Evolutionary conservation across 352 stramenopile genomes (phyloP).

Genomic region (Pythium rishiriense): DNA sequence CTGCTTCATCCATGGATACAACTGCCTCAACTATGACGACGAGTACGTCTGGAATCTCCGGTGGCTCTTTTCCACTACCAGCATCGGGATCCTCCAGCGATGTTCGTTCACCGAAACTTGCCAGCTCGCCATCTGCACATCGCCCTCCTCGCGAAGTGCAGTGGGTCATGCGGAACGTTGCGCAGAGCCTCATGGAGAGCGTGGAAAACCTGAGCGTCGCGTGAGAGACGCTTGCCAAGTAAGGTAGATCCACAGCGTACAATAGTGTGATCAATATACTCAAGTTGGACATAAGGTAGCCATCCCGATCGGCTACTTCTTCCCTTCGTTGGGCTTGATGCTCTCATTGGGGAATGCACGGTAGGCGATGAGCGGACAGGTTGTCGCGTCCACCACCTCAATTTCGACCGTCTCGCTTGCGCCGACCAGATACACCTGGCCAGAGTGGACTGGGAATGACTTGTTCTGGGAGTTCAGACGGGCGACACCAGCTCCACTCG

Average conservation of each 20-base stretch:
- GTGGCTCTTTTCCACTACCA: neutral
- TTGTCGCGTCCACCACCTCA: neutral
- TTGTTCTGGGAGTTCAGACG: neutral
- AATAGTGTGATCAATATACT: slow-evolving; percentile 21
- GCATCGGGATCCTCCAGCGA: neutral
- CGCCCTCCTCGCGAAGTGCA: slow-evolving; percentile 52
- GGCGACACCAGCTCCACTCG: slow-evolving; percentile 3
- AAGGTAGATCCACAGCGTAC: slow-evolving; percentile 28
- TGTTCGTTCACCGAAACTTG: slow-evolving; percentile 21
- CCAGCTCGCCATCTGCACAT: slow-evolving; percentile 19
- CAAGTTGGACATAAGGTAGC: neutral
- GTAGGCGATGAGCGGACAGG: slow-evolving; percentile 11
- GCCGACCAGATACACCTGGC: slow-evolving; percentile 19
- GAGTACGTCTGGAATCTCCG: neutral
- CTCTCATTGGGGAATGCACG: slow-evolving; percentile 27
- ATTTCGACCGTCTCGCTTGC: slow-evolving; percentile 16
- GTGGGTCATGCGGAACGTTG: slow-evolving; percentile 76
- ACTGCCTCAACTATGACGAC: neutral
- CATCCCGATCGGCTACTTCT: slow-evolving; percentile 1
- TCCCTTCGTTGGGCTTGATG: neutral
- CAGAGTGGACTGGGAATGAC: slow-evolving; percentile 6
- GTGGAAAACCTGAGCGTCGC: slow-evolving; percentile 52
- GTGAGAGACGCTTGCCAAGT: slow-evolving; percentile 82
- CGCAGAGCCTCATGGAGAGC: slow-evolving; percentile 66
- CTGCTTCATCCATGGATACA: neutral